A percentile compares a stretch with the other conserved stretches of the same genome.
These are phyloP conservation scores for Paramecium octaurelia DNA, from an alignment of 73 alveolate genomes.

Conservation along the genomic window DNA sequence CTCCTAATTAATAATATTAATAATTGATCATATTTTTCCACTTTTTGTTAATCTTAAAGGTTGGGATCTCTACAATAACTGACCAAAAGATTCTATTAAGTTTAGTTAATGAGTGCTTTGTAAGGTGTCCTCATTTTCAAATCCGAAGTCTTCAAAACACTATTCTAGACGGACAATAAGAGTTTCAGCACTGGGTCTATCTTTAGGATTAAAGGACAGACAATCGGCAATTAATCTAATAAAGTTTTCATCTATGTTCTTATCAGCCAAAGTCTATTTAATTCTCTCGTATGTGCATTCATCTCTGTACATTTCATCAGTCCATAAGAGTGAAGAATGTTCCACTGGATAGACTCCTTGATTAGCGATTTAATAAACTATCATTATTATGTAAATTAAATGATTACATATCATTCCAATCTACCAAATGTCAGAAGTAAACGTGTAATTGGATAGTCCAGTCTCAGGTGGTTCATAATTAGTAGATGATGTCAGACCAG, in stretches of 20 bases:
- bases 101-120: background rate
- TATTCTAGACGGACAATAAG: background rate
- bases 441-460: background rate
- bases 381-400: background rate
- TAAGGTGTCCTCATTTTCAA: background rate
- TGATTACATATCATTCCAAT: constrained; percentile 32
- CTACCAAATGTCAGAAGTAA: background rate
- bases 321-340: background rate
- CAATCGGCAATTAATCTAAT: background rate
- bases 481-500: background rate
- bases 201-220: background rate
- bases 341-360: background rate
- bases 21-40: background rate
- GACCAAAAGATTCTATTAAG: constrained; percentile 2
- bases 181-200: background rate
- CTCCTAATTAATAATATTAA: no score
- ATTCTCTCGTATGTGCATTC: background rate
- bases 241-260: background rate
- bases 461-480: constrained; percentile 26
- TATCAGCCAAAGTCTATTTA: background rate
- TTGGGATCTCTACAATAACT: background rate
- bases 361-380: constrained; percentile 29
- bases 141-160: constrained; percentile 1
- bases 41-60: background rate
- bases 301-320: background rate